A percentile compares a stretch with the other conserved stretches of the same genome.
phyloP scores from a whole-genome alignment of 1,284 basidiomycete genomes.

The Sphaerobolus stellatus region DNA sequence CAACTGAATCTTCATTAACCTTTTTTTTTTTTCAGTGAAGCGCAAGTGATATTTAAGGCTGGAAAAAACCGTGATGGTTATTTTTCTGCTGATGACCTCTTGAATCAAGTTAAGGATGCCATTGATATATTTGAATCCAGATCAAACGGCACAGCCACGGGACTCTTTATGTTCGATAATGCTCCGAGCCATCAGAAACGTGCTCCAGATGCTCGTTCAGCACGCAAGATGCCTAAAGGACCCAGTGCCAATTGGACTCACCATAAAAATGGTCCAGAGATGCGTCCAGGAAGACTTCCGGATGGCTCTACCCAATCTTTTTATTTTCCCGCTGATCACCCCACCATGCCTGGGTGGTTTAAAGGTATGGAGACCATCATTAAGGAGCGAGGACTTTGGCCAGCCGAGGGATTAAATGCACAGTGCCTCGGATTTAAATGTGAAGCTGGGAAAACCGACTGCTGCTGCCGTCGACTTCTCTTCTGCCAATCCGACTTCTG shows the following conservation, averaged over 20 bases:
- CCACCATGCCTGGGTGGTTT: conserved; percentile 30
- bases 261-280: conserved; percentile 20
- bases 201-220: conserved; percentile 31
- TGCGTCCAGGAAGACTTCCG: conserved; percentile 25
- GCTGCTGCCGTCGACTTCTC: not conserved
- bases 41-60: too few relatives aligned
- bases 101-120: conserved; percentile 26
- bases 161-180: too few relatives aligned
- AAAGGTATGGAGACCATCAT: conserved; percentile 37
- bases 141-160: too few relatives aligned
- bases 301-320: conserved; percentile 25
- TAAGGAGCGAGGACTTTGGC: conserved; percentile 37
- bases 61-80: conserved; percentile 37
- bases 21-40: too few relatives aligned
- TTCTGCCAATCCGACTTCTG: too few relatives aligned
- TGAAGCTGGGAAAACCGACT: not conserved
- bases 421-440: not conserved
- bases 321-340: conserved; percentile 32
- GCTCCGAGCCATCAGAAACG: conserved; percentile 35
- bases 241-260: conserved; percentile 28
- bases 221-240: conserved; percentile 30
- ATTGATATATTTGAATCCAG: conserved; percentile 35
- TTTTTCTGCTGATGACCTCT: too few relatives aligned
- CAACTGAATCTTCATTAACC: too few relatives aligned
- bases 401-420: too few relatives aligned